Percentiles rank a stretch among this genome's conserved stretches.
Conservation (phyloP, 345 rosid species). For the Arabidopsis thaliana region TAIR10.1 NC_003074.8:7936501-7937000, state of each 20-base stretch:
- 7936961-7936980: too few species aligned
- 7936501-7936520: background rate
- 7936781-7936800: slow-evolving; percentile 16
- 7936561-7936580: too few species aligned
- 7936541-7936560: too few species aligned
- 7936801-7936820: slow-evolving; percentile 4
- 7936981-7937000: too few species aligned
- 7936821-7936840: background rate
- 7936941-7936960: background rate
- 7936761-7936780: slow-evolving; percentile 26
- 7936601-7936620: too few species aligned
- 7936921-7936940: background rate
- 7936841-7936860: background rate
- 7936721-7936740: slow-evolving; percentile 31
- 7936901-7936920: slow-evolving; percentile 22
- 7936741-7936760: slow-evolving; percentile 1
- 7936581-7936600: too few species aligned
- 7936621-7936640: too few species aligned
- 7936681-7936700: background rate
- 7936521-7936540: too few species aligned
- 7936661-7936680: slow-evolving; percentile 7
- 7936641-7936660: background rate
- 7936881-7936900: slow-evolving; percentile 6
- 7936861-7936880: background rate
- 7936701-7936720: slow-evolving; percentile 33